phyloP scores from a whole-genome alignment of 129 eudicot species.

The Mikania micrantha region DNA sequence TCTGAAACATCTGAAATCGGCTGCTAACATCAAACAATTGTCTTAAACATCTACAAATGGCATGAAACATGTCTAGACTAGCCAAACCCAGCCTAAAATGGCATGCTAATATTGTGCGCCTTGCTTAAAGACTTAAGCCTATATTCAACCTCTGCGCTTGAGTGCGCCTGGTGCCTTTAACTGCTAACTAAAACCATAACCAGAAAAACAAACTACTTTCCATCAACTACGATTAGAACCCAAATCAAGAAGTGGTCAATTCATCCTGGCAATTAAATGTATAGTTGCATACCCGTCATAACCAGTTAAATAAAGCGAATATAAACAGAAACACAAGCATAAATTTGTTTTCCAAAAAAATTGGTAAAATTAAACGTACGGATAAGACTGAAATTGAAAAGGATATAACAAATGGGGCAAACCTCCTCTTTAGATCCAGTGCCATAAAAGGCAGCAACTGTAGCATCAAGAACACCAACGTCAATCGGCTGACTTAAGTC shows the following conservation, averaged over 20 bases:
- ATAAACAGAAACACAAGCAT: background rate
- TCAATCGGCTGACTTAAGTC: constrained; percentile 92
- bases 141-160: too few species aligned
- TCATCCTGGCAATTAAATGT: background rate
- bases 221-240: background rate
- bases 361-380: background rate
- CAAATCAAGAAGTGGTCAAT: background rate
- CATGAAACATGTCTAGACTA: too few species aligned
- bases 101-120: too few species aligned
- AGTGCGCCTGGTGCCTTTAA: too few species aligned
- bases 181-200: too few species aligned
- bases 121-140: too few species aligned
- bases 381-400: background rate
- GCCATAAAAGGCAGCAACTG: constrained; percentile 92
- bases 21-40: too few species aligned
- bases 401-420: background rate
- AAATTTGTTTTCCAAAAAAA: background rate
- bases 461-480: constrained; percentile 79
- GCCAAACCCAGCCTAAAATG: too few species aligned
- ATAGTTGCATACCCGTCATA: background rate
- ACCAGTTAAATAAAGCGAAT: background rate
- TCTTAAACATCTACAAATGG: too few species aligned
- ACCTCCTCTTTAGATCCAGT: constrained; percentile 99
- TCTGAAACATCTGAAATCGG: too few species aligned
- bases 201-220: constrained; percentile 2